Evolutionary conservation across 192 early-diverging fungal species (phyloP).

Genomic region (Coemansia sp.): DNA sequence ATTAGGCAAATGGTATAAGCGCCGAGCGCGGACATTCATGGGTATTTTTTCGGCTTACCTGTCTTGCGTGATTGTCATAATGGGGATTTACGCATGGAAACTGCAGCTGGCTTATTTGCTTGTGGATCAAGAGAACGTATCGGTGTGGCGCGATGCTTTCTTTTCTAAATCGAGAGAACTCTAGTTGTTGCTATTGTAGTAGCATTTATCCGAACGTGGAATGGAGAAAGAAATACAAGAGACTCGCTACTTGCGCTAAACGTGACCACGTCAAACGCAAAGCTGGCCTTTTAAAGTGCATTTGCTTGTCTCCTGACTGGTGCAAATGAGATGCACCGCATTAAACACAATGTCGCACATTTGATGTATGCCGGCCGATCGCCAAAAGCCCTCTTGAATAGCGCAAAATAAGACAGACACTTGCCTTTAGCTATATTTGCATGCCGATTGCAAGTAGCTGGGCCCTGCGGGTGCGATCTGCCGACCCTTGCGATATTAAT

Average conservation of each 20-base stretch:
- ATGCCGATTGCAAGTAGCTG: background rate
- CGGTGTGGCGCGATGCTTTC: background rate
- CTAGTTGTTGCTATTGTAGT: background rate
- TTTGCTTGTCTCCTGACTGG: background rate
- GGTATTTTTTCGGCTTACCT: slow-evolving; percentile 52
- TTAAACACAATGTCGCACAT: background rate
- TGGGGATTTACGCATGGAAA: slow-evolving; percentile 2
- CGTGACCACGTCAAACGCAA: background rate
- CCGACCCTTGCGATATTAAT: background rate
- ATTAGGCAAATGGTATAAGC: background rate
- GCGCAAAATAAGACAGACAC: background rate
- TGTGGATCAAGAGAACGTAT: background rate
- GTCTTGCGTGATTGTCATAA: slow-evolving; percentile 42
- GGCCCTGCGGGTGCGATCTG: background rate
- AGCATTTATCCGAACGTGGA: background rate
- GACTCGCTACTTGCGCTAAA: background rate
- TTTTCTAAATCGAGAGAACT: background rate
- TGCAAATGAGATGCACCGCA: background rate
- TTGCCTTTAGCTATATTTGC: background rate
- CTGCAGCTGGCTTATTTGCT: background rate
- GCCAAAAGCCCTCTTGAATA: background rate
- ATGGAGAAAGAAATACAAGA: background rate
- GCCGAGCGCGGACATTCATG: slow-evolving; percentile 10
- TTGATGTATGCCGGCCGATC: background rate
- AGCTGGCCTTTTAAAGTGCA: background rate